Evolutionary conservation across 305 asterid species (phyloP).

Genomic region (Caryopteris hybrid): DNA sequence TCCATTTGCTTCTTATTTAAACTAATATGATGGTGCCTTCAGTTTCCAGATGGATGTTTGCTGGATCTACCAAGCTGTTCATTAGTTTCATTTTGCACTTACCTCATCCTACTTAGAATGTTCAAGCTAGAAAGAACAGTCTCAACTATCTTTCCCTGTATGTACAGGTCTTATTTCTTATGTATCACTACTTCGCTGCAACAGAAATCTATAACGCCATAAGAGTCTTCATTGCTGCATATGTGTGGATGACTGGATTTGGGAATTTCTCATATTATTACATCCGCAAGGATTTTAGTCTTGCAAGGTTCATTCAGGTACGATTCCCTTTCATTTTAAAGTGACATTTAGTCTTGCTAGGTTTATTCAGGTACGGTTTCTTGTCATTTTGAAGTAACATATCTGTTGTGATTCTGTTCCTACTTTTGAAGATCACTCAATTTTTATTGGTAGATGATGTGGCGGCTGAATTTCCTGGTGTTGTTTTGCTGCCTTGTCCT

Average conservation of each 20-base stretch:
- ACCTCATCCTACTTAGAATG: background rate
- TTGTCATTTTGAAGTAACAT: background rate
- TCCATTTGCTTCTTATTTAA: background rate
- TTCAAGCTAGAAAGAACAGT: conserved; percentile 4
- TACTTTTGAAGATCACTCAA: conserved; percentile 21
- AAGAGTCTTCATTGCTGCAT: conserved; percentile 76
- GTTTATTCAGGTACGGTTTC: conserved; percentile 58
- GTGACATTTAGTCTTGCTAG: conserved; percentile 53
- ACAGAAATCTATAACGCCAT: conserved; percentile 77
- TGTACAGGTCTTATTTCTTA: conserved; percentile 73
- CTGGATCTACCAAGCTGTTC: background rate
- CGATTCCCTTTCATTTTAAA: background rate
- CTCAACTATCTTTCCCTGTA: conserved; percentile 25
- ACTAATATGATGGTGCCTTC: background rate
- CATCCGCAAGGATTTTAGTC: conserved; percentile 79
- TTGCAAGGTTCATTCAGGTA: conserved; percentile 80
- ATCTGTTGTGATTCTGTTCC: background rate
- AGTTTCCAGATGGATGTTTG: background rate
- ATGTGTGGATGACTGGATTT: conserved; percentile 95
- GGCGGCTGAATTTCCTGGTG: conserved; percentile 89
- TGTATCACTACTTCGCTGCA: conserved; percentile 92
- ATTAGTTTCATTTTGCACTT: background rate
- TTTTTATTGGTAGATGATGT: conserved; percentile 68
- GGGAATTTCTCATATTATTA: conserved; percentile 90
- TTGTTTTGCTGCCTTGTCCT: conserved; percentile 74